A percentile compares a stretch with the other conserved stretches of the same genome.
Conservation (phyloP, 1,284 basidiomycete genomes). For the Cryptococcus sp. region DNA sequence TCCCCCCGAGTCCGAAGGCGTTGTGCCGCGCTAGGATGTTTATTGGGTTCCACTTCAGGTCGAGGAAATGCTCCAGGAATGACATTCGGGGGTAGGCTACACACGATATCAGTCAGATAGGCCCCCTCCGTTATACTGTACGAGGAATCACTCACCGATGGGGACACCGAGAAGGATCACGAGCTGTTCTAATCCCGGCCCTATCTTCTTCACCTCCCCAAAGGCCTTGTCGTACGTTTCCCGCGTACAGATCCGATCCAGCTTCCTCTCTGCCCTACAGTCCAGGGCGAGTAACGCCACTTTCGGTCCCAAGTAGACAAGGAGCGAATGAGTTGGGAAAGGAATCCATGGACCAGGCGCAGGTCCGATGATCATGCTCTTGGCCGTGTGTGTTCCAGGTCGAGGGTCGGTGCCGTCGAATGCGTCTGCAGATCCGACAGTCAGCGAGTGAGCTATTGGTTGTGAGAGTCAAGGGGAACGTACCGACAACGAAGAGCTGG, state of each 20-base stretch:
- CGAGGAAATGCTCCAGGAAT: slow-evolving; percentile 69
- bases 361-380: slow-evolving; percentile 72
- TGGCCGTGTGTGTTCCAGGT: slow-evolving; percentile 64
- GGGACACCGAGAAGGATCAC: slow-evolving; percentile 72
- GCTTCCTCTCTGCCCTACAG: slow-evolving; percentile 84
- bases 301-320: slow-evolving; percentile 61
- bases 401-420: slow-evolving; percentile 70
- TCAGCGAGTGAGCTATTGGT: background rate
- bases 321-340: slow-evolving; percentile 76
- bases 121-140: no score
- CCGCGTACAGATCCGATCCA: slow-evolving; percentile 73
- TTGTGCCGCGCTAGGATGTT: slow-evolving; percentile 63
- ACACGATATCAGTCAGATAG: no score
- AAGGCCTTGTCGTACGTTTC: slow-evolving; percentile 74
- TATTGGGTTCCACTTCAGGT: slow-evolving; percentile 79
- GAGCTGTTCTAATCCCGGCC: slow-evolving; percentile 64
- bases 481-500: slow-evolving; percentile 84
- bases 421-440: slow-evolving; percentile 52
- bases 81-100: slow-evolving; percentile 90
- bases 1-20: slow-evolving; percentile 67
- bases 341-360: slow-evolving; percentile 71
- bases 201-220: slow-evolving; percentile 56
- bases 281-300: slow-evolving; percentile 76
- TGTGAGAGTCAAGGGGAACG: slow-evolving; percentile 26
- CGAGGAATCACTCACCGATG: slow-evolving; percentile 26